A percentile compares a stretch with the other conserved stretches of the same genome.
These are phyloP conservation scores for Iris macrosiphon DNA, from an alignment of 106 monocot species.

Conservation along the genomic window DNA sequence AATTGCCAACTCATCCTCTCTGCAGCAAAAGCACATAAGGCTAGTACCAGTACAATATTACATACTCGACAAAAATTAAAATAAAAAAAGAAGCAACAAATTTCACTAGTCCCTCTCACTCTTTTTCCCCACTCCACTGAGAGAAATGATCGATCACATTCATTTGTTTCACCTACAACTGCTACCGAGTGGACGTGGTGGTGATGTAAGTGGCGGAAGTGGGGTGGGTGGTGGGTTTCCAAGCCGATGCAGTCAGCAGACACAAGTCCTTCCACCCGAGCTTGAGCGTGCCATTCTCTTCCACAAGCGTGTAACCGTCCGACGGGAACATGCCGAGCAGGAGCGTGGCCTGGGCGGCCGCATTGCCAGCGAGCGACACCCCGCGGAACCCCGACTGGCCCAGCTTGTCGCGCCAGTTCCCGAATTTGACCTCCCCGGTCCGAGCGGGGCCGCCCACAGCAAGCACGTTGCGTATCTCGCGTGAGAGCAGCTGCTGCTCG, in stretches of 20 bases:
- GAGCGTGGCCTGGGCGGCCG: conserved; percentile 75
- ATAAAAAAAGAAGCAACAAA: too few relatives aligned
- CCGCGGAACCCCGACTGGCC: conserved; percentile 75
- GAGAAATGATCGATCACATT: too few relatives aligned
- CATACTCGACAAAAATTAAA: too few relatives aligned
- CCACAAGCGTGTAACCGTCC: conserved; percentile 89
- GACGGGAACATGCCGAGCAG: conserved; percentile 91
- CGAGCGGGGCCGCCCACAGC: conserved; percentile 86
- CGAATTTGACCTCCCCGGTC: conserved; percentile 78
- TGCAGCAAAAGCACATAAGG: too few relatives aligned
- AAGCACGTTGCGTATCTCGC: conserved; percentile 93
- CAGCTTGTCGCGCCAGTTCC: conserved; percentile 87
- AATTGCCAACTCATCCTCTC: too few relatives aligned
- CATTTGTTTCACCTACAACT: too few relatives aligned
- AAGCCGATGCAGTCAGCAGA: conserved; percentile 85
- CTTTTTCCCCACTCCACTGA: too few relatives aligned
- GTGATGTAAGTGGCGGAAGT: neutral
- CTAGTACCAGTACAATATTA: too few relatives aligned
- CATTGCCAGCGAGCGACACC: conserved; percentile 79
- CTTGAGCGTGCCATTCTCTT: conserved; percentile 92
- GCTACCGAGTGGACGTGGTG: too few relatives aligned
- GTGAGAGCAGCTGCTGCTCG: conserved; percentile 89
- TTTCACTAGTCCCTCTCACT: too few relatives aligned
- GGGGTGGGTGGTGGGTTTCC: conserved; percentile 56
- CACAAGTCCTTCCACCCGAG: conserved; percentile 98